Conservation (phyloP, 108 stramenopile genomes). For the Stephanodiscus triporus region DNA sequence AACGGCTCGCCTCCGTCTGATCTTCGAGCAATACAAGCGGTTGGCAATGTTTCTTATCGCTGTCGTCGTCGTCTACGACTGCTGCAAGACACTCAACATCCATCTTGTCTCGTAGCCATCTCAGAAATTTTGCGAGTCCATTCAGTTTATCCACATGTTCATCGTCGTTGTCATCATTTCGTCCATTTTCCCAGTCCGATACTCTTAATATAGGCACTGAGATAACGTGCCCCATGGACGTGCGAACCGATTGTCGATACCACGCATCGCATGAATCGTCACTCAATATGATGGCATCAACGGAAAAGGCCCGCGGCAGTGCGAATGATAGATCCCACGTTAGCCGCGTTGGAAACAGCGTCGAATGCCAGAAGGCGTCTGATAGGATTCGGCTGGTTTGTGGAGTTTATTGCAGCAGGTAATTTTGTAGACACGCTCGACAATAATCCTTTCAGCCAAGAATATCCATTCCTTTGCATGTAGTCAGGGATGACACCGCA, state of each 20-base stretch:
- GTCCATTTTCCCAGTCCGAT: constrained; percentile 46
- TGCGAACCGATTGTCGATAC: constrained; percentile 76
- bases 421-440: constrained; percentile 1
- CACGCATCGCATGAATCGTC: constrained; percentile 78
- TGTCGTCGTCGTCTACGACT: constrained; percentile 59
- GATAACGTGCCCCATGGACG: constrained; percentile 80
- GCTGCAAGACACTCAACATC: constrained; percentile 60
- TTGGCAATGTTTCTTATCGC: constrained; percentile 25
- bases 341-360: constrained; percentile 76
- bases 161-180: constrained; percentile 17
- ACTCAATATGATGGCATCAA: constrained; percentile 72
- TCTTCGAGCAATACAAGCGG: constrained; percentile 36
- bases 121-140: constrained; percentile 34
- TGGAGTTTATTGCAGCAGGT: background rate
- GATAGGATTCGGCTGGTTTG: background rate
- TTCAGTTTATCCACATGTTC: constrained; percentile 5
- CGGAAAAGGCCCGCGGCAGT: constrained; percentile 74
- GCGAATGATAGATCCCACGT: constrained; percentile 83
- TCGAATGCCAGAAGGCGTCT: constrained; percentile 71
- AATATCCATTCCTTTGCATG: constrained; percentile 32
- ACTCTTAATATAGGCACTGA: constrained; percentile 65
- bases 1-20: background rate
- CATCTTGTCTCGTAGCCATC: constrained; percentile 42
- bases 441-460: constrained; percentile 58
- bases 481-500: constrained; percentile 67